phyloP scores from a whole-genome alignment of 148 eudicot genomes.

The Diospyros lotus region DNA sequence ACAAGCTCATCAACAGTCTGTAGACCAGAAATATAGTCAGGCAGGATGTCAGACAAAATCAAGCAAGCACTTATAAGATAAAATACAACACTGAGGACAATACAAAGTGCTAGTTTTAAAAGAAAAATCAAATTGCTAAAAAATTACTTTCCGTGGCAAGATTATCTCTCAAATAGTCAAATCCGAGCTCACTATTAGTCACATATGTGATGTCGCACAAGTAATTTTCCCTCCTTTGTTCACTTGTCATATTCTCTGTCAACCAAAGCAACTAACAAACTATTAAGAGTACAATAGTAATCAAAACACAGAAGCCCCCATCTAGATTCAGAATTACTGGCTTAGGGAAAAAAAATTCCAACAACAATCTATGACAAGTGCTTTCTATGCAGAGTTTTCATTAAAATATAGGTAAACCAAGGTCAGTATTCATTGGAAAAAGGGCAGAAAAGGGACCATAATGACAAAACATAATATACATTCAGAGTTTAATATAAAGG shows the following conservation, averaged over 20 bases:
- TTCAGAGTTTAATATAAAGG: too few species aligned
- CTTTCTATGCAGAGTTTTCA: background rate
- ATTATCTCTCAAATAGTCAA: slow-evolving; percentile 98
- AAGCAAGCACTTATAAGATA: background rate
- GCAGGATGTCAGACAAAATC: slow-evolving; percentile 28
- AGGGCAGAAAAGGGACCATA: background rate
- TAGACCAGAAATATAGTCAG: slow-evolving; percentile 28
- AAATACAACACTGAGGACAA: background rate
- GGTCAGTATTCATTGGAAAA: background rate
- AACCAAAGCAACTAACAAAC: slow-evolving; percentile 17
- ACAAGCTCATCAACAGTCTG: slow-evolving; percentile 98
- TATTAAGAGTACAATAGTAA: background rate
- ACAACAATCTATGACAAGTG: background rate
- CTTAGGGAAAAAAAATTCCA: background rate
- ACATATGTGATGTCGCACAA: slow-evolving; percentile 93
- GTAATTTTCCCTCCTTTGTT: slow-evolving; percentile 90
- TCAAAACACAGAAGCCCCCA: slow-evolving; percentile 1
- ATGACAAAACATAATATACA: too few species aligned
- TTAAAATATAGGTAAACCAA: background rate
- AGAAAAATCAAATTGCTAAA: slow-evolving; percentile 3
- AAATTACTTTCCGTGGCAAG: slow-evolving; percentile 97
- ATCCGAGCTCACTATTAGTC: slow-evolving; percentile 98
- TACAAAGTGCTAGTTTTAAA: background rate
- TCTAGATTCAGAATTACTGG: slow-evolving; percentile 3
- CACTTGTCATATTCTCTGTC: slow-evolving; percentile 98